A percentile compares a stretch with the other conserved stretches of the same genome.
phyloP scores from a whole-genome alignment of 805 yeast species.

The Wickerhamomyces pijperi region DNA sequence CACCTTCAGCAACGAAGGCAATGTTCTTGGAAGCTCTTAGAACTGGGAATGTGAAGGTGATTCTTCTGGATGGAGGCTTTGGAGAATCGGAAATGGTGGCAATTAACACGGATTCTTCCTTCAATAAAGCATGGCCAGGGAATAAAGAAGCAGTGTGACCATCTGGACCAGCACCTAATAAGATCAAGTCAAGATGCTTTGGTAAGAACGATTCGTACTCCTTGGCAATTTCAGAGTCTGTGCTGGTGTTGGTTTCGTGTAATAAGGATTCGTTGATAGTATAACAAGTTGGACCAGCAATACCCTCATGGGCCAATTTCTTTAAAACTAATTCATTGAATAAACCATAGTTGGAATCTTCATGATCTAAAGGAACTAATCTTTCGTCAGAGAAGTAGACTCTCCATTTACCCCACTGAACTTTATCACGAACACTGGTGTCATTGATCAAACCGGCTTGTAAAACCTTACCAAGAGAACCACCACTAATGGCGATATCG shows the following conservation, averaged over 20 bases:
- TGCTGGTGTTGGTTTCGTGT: constrained; percentile 39
- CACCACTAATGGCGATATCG: constrained; percentile 81
- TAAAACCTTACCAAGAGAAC: constrained; percentile 68
- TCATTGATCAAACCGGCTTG: constrained; percentile 57
- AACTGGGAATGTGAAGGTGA: constrained; percentile 77
- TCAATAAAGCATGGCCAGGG: constrained; percentile 67
- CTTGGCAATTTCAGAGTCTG: constrained; percentile 41
- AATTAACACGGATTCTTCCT: constrained; percentile 40
- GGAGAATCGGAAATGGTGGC: constrained; percentile 74
- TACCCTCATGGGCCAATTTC: constrained; percentile 25
- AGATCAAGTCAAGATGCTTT: constrained; percentile 43
- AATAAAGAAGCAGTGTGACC: constrained; percentile 92
- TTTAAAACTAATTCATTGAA: constrained; percentile 43
- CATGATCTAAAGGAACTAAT: constrained; percentile 69
- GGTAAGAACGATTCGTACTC: constrained; percentile 57
- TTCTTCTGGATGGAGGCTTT: constrained; percentile 89
- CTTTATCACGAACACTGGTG: constrained; percentile 26
- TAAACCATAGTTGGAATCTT: constrained; percentile 78
- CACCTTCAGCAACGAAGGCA: constrained; percentile 85
- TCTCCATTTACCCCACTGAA: constrained; percentile 67
- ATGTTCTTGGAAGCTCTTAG: constrained; percentile 36
- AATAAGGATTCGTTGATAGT: constrained; percentile 57
- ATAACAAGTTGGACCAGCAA: constrained; percentile 43
- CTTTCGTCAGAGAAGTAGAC: constrained; percentile 88
- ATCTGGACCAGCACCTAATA: constrained; percentile 91